Evolutionary conservation across 805 yeast genomes (phyloP), one percentile per base, ranked within the genome.

Genomic region (Candida loeiensis): DNA sequence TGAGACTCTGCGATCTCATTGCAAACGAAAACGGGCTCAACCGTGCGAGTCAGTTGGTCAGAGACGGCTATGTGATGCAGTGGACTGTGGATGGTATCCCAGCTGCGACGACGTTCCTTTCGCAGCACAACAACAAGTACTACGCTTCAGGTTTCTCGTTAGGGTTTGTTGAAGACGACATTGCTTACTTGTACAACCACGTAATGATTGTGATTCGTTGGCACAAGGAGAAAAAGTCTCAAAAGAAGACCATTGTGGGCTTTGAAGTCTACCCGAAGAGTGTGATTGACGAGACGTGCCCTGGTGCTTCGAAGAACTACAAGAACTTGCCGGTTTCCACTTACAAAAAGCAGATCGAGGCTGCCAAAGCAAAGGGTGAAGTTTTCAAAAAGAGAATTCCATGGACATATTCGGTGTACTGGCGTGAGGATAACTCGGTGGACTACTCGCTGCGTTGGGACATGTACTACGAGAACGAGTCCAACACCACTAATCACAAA

Each of bases 201-300:
- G 79, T 84, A 7, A 83, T 83, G 82, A 53, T 88, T 40, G 91
- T 89, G 11, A 71, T 88, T 31, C 73, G 95, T 52, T 85, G 79
- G 63, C 83, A 86, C 49, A 45, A 45, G 4, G 70, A 63, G 14
- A 51, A 46, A 64, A 65, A 36, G 67, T 74, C 54, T 0, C 54
- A 56, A 1, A 43, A 63, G 36, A 68, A 73, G 47, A 71, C 85
- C 6, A 85, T 88, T 50, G 95, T 88, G 14, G 96, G 95, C 0
- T 85, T 89, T 50, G 96, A 88, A 62, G 85, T 87, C 11, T 88
- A 88, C 55, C 96, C 96, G 8, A 82, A 79, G 56, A 83, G 93
- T 39, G 90, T 85, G 9, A 65, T 73, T 31, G 79, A 73, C 58
- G 74, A 61, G 56, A 71, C 61, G 37, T 88, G 96, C 58, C 95